Conservation (phyloP, 225 moss, liverwort and hornwort species). For the Physcomitrium patens region DNA sequence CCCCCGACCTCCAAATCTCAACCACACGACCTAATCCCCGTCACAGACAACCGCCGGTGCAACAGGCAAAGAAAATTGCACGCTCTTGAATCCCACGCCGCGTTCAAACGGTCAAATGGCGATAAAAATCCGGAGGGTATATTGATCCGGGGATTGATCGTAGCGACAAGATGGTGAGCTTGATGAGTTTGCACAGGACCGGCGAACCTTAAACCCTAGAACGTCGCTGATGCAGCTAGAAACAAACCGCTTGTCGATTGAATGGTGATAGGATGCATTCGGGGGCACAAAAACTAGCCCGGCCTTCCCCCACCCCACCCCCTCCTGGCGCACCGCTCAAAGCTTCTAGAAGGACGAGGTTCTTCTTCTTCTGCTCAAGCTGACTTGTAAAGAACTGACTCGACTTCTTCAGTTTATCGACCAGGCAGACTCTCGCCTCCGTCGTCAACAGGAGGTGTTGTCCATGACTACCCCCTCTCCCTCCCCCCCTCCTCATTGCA, state of each 20-base stretch:
- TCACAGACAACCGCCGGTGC: slow-evolving; percentile 21
- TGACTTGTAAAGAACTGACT: neutral
- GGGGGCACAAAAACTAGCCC: neutral
- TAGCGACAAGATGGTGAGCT: too few relatives aligned
- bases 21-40: neutral
- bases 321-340: neutral
- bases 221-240: neutral
- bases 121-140: neutral
- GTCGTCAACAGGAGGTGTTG: too few relatives aligned
- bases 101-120: slow-evolving; percentile 29
- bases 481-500: too few relatives aligned
- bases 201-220: slow-evolving; percentile 46
- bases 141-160: neutral
- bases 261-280: neutral
- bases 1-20: slow-evolving; percentile 1
- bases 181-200: neutral
- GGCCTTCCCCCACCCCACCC: neutral
- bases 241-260: slow-evolving; percentile 6
- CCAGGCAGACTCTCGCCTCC: too few relatives aligned
- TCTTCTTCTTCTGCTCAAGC: neutral
- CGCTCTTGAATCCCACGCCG: neutral
- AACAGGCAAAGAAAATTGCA: neutral
- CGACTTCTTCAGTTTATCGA: too few relatives aligned
- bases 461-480: too few relatives aligned
- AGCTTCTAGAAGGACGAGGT: slow-evolving; percentile 29